Evolutionary conservation across 2,329 filamentous ascomycete species (phyloP).

Genomic region (Aureobasidium zeae): DNA sequence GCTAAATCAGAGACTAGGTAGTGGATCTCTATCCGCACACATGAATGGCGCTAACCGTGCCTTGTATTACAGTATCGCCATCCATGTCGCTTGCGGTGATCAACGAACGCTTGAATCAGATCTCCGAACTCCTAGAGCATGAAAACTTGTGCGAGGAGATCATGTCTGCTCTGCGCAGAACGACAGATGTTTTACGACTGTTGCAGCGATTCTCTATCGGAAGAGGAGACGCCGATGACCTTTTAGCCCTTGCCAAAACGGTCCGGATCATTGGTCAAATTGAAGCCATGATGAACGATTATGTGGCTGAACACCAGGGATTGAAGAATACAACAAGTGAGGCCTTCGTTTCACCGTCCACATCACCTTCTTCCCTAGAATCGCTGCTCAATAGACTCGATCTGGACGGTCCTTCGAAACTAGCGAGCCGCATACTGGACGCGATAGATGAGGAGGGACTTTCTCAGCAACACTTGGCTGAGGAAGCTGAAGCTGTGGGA

Average conservation of each 20-base stretch:
- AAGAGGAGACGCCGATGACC: conserved; percentile 82
- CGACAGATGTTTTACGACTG: conserved; percentile 77
- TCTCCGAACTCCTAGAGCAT: conserved; percentile 61
- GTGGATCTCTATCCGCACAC: not conserved
- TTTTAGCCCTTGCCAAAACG: conserved; percentile 73
- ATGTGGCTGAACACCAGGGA: not conserved
- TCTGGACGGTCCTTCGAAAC: conserved; percentile 55
- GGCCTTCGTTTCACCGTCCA: not conserved
- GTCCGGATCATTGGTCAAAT: conserved; percentile 66
- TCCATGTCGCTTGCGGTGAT: conserved; percentile 80
- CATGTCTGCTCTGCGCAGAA: conserved; percentile 58
- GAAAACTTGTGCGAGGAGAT: conserved; percentile 61
- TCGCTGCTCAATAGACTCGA: conserved; percentile 45
- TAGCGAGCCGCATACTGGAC: conserved; percentile 61
- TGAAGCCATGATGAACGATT: conserved; percentile 34
- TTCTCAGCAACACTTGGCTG: conserved; percentile 65
- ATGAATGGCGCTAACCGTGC: not conserved
- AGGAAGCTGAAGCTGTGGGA: conserved; percentile 61
- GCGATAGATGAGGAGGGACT: conserved; percentile 91
- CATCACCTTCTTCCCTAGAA: not conserved
- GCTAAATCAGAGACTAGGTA: conserved; percentile 73
- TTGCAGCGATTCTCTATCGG: conserved; percentile 92
- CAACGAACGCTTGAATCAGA: conserved; percentile 68
- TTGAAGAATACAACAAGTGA: not conserved
- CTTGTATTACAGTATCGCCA: conserved; percentile 50